Base-by-base conservation (phyloP, 768 basidiomycete genomes). In the Gymnopilus junonius region DNA sequence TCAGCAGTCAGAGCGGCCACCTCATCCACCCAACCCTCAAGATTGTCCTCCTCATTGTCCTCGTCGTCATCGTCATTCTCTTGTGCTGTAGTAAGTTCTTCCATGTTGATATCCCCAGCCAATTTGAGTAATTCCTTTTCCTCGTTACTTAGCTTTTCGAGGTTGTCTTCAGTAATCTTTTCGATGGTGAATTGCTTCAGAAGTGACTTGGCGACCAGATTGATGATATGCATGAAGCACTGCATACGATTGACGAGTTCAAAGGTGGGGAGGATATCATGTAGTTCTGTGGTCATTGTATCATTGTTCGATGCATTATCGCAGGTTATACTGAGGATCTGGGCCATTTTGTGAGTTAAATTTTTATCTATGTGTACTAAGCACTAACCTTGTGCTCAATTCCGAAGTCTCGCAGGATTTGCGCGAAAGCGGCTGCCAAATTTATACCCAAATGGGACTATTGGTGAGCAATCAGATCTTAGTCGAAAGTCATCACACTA, bases 321-420 rank as follows among this genome's bases (percentile, higher is more conserved):
- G 12, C 25, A 27, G 1, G 48, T 59, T 1, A 59, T 11, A n/a
- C 42, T 17, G 27, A 59, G 58, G 29, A 59, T 59, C 58, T 59
- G 15, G 8, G 8, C 8, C 12, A 35, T 35, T 7, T 6, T 6
- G 11, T 39, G 37, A 4, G 11, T 17, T 39, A 12, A 39, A 39
- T 39, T 17, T 12, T 3, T 39, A 8, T 4, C 15, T 8, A 39
- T 39, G 37, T 39, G 8, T 11, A 4, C 15, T 39, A 6, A n/a
- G n/a, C n/a, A 59, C 34, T 53, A 3, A 60, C 59, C 59, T 60
- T 50, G 15, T 60, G 58, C 58, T 59, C 27, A 51, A 50, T 59
- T 2, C 48, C 48, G 45, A 59, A 59, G 8, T 51, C 31, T 14
- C 25, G 4, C 25, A 59, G 32, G 25, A 59, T 51, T 34, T 50